These are phyloP conservation scores for Podaxis pistillaris DNA, from an alignment of 768 basidiomycete genomes.

Conservation along the genomic window DNA sequence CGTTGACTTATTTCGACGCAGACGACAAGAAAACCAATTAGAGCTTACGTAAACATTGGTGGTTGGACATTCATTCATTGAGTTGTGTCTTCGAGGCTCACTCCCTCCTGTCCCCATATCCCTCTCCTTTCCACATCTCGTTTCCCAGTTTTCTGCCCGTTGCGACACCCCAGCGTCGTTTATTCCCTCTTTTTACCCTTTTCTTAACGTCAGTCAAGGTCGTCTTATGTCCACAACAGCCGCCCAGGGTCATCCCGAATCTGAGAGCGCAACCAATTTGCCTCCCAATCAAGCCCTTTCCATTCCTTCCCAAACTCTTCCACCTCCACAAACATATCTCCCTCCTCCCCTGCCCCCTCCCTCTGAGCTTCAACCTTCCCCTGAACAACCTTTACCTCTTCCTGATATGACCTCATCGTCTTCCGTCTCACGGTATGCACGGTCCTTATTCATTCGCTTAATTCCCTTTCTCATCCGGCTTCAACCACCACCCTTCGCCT, in stretches of 20 bases:
- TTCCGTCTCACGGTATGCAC: slow-evolving; percentile 14
- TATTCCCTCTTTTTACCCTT: not conserved
- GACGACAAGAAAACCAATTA: slow-evolving; percentile 7
- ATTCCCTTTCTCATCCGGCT: not conserved
- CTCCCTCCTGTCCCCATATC: not conserved
- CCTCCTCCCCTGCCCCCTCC: not conserved
- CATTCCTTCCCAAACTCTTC: slow-evolving; percentile 13
- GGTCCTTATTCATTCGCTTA: not conserved
- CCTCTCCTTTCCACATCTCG: not conserved
- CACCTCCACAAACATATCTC: slow-evolving; percentile 6
- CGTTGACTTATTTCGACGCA: not conserved
- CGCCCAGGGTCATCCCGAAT: slow-evolving; percentile 14
- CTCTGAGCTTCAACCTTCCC: not conserved
- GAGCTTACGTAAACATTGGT: slow-evolving; percentile 8
- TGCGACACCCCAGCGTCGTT: not conserved
- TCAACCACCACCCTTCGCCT: slow-evolving; percentile 4
- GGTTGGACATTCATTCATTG: slow-evolving; percentile 10
- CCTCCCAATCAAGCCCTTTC: slow-evolving; percentile 10
- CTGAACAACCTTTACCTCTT: slow-evolving; percentile 2
- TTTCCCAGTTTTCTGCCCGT: not conserved
- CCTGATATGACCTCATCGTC: slow-evolving; percentile 16
- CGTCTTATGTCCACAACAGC: slow-evolving; percentile 7
- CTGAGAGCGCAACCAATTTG: slow-evolving; percentile 16
- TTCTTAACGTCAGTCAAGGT: not conserved
- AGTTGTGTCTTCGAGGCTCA: not conserved